Evolutionary conservation across 2,329 filamentous ascomycete genomes (phyloP).

Genomic region (Penicillium decumbens): DNA sequence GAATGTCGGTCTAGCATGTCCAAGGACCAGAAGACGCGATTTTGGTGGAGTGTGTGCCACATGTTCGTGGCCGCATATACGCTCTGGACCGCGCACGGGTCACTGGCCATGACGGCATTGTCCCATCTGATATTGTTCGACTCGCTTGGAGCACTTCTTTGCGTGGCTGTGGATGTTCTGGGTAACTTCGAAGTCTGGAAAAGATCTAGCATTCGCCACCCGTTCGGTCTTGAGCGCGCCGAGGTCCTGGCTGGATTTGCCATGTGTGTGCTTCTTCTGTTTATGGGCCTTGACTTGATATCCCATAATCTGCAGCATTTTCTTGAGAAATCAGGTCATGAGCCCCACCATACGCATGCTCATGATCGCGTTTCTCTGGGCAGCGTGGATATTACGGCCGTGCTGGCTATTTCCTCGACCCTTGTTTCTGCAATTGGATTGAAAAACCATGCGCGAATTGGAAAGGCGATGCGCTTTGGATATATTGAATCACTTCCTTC

Average conservation of each 20-base stretch:
- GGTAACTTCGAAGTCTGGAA: constrained; percentile 98
- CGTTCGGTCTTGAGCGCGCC: constrained; percentile 83
- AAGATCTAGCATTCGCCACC: constrained; percentile 83
- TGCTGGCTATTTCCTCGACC: constrained; percentile 77
- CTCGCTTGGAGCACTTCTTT: constrained; percentile 83
- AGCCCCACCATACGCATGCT: constrained; percentile 64
- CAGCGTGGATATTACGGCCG: constrained; percentile 73
- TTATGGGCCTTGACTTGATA: constrained; percentile 93
- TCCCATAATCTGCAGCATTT: constrained; percentile 90
- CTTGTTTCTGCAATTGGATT: constrained; percentile 80
- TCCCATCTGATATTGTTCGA: constrained; percentile 95
- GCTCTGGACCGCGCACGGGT: constrained; percentile 79
- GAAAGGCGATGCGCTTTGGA: constrained; percentile 81
- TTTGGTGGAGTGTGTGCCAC: constrained; percentile 89
- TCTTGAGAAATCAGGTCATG: constrained; percentile 72
- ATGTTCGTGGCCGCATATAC: constrained; percentile 76
- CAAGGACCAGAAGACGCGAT: constrained; percentile 72
- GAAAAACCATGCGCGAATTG: constrained; percentile 86
- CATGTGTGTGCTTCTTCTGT: constrained; percentile 92
- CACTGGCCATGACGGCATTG: constrained; percentile 82
- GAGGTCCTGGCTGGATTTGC: constrained; percentile 95
- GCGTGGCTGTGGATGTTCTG: constrained; percentile 85
- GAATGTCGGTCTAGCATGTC: constrained; percentile 92
- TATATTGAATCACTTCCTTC: constrained; percentile 77
- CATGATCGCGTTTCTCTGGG: constrained; percentile 67